phyloP scores from a whole-genome alignment of 106 monocot species.

The Dendrobium officinale region DNA sequence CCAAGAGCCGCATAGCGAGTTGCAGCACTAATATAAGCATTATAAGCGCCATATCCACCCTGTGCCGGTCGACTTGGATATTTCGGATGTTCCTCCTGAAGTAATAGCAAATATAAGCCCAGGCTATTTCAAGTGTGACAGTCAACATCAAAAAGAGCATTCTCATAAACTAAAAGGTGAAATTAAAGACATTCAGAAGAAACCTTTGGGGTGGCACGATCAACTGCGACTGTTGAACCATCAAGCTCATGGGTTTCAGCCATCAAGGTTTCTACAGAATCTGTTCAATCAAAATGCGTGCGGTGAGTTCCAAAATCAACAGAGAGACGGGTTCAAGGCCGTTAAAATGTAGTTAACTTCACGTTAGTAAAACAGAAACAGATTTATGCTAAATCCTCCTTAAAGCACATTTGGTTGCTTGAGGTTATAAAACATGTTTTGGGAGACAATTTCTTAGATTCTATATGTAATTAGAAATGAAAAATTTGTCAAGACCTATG shows the following conservation, averaged over 20 bases:
- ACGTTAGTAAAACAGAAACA: no score
- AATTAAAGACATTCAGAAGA: background rate
- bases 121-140: background rate
- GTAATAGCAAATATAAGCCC: background rate
- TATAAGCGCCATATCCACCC: slow-evolving; percentile 93
- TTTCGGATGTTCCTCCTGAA: slow-evolving; percentile 69
- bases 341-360: background rate
- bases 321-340: background rate
- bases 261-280: slow-evolving; percentile 94
- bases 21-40: slow-evolving; percentile 85
- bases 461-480: background rate
- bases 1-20: slow-evolving; percentile 89
- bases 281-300: slow-evolving; percentile 37
- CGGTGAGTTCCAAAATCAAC: background rate
- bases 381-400: background rate
- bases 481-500: no score
- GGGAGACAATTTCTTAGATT: background rate
- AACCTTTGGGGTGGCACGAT: slow-evolving; percentile 96
- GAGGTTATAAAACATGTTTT: background rate
- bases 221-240: slow-evolving; percentile 84
- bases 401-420: background rate
- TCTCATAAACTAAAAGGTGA: background rate
- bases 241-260: slow-evolving; percentile 83
- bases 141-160: background rate
- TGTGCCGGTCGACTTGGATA: slow-evolving; percentile 53